A percentile compares a stretch with the other conserved stretches of the same genome.
phyloP scores from a whole-genome alignment of 1,139 yeast species.

The Casaregolazyma suthepensis region DNA sequence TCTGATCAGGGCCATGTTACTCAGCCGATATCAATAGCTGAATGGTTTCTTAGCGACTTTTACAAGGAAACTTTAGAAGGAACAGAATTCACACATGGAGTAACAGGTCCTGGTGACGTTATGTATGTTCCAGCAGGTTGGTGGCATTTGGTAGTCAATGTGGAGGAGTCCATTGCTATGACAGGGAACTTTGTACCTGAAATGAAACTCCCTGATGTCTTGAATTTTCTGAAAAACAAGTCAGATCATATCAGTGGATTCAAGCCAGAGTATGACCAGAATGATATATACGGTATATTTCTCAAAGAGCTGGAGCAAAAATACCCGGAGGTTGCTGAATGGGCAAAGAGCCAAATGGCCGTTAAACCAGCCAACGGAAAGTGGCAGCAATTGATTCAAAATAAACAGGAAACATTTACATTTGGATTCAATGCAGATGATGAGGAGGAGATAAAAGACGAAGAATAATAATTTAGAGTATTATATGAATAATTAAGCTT shows the following conservation, averaged over 20 bases:
- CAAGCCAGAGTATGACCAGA: constrained; percentile 27
- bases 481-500: not conserved
- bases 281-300: constrained; percentile 12
- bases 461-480: not conserved
- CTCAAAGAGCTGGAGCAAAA: constrained; percentile 4
- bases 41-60: constrained; percentile 81
- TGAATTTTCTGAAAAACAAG: constrained; percentile 62
- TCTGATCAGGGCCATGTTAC: constrained; percentile 78
- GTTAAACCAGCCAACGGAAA: constrained; percentile 13
- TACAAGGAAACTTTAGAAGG: constrained; percentile 36
- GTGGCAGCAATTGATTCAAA: constrained; percentile 21
- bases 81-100: constrained; percentile 52
- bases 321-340: constrained; percentile 10
- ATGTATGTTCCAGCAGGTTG: constrained; percentile 89
- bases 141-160: constrained; percentile 91
- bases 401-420: constrained; percentile 23
- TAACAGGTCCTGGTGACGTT: constrained; percentile 78
- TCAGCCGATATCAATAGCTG: constrained; percentile 82
- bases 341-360: constrained; percentile 12
- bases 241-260: constrained; percentile 76
- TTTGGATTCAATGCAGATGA: constrained; percentile 26
- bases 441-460: not conserved
- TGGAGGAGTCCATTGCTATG: constrained; percentile 65
- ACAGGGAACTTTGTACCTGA: constrained; percentile 84
- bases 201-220: constrained; percentile 45